phyloP scores from a whole-genome alignment of 1,284 basidiomycete genomes.

The Coriolopsis trogii region DNA sequence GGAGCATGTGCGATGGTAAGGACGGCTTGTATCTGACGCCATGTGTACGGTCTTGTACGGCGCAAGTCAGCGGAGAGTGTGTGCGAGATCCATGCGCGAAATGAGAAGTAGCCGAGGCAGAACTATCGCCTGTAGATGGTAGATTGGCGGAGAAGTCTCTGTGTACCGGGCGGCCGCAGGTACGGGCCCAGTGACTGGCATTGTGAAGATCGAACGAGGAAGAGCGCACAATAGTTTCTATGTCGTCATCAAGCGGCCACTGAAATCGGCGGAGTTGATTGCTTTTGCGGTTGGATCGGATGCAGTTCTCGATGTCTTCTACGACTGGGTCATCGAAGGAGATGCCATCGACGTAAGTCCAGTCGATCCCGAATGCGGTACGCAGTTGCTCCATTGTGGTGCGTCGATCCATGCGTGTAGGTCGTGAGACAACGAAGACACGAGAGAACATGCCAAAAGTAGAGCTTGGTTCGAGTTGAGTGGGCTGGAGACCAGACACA shows the following conservation, averaged over 20 bases:
- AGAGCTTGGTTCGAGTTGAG: not conserved
- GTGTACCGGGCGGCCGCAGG: too few relatives aligned
- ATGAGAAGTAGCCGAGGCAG: not conserved
- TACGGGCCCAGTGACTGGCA: too few relatives aligned
- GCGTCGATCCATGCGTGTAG: conserved; percentile 51
- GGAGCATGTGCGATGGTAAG: conserved; percentile 49
- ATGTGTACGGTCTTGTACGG: conserved; percentile 45
- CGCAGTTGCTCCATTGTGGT: conserved; percentile 57
- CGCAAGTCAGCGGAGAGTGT: conserved; percentile 48
- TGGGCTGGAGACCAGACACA: not conserved
- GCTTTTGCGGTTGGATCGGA: conserved; percentile 38
- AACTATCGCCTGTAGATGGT: too few relatives aligned
- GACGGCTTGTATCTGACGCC: conserved; percentile 41
- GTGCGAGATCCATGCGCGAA: not conserved
- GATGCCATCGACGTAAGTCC: conserved; percentile 57
- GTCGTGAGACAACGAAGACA: conserved; percentile 64
- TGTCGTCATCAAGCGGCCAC: conserved; percentile 43
- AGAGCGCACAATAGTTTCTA: conserved; percentile 33
- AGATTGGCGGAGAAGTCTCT: too few relatives aligned
- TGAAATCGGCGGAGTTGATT: conserved; percentile 27
- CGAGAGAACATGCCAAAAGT: conserved; percentile 34
- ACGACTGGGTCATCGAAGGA: conserved; percentile 42
- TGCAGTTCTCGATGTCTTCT: conserved; percentile 42
- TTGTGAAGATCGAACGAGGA: not conserved
- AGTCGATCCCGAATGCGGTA: conserved; percentile 45